Conservation (phyloP, 306 rosid genomes). For the Dryas octopetala region DNA sequence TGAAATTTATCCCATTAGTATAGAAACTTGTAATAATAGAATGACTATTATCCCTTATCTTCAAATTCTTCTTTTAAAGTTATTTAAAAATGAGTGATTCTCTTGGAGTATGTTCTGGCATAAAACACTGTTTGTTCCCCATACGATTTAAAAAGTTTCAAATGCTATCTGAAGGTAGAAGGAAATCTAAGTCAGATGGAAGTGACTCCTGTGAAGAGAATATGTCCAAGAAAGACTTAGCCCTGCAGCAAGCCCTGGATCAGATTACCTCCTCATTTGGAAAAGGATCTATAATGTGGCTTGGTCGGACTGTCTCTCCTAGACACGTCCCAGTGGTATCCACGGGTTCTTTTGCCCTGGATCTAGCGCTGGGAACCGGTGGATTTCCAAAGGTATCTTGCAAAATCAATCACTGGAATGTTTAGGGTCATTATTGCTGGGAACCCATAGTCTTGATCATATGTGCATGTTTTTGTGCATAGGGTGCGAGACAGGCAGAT, state of each 20-base stretch:
- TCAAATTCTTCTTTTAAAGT: background rate
- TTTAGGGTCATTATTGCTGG: background rate
- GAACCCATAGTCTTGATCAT: background rate
- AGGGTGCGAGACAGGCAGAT: background rate
- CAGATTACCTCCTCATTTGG: conserved; percentile 86
- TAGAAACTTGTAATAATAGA: background rate
- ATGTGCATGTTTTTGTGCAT: background rate
- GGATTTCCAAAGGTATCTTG: conserved; percentile 87
- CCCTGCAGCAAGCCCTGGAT: conserved; percentile 84
- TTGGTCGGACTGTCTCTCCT: conserved; percentile 56
- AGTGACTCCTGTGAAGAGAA: conserved; percentile 67
- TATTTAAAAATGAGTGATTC: background rate
- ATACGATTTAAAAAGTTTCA: conserved; percentile 6
- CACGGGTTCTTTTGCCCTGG: conserved; percentile 83
- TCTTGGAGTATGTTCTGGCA: background rate
- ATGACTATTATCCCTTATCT: too few relatives aligned
- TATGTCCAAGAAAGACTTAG: conserved; percentile 74
- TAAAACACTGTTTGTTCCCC: background rate
- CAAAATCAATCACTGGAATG: background rate
- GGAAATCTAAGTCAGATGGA: conserved; percentile 66
- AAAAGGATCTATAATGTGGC: conserved; percentile 96
- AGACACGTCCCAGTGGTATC: conserved; percentile 72
- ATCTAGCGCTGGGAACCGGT: conserved; percentile 73
- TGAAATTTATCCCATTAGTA: background rate
- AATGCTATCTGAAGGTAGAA: conserved; percentile 49